Conservation (phyloP, 2,329 filamentous ascomycete genomes). For the Fusarium irregulare region DNA sequence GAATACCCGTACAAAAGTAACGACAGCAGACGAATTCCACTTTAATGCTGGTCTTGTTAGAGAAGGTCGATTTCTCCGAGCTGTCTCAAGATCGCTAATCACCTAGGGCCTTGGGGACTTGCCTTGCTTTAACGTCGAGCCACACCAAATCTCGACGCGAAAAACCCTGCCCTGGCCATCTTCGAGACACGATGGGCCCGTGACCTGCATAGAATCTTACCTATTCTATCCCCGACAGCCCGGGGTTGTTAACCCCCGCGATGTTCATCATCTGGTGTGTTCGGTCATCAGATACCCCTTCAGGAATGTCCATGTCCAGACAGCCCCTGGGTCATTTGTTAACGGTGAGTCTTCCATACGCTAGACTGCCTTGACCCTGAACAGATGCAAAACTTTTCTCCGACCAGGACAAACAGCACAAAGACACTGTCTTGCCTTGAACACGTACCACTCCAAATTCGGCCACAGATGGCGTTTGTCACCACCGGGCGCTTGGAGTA, state of each 20-base stretch:
- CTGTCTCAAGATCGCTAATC: slow-evolving; percentile 18
- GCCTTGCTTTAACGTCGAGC: slow-evolving; percentile 20
- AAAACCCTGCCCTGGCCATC: slow-evolving; percentile 27
- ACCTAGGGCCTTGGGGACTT: background rate
- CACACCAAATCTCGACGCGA: slow-evolving; percentile 45
- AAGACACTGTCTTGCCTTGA: background rate
- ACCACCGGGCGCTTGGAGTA: slow-evolving; percentile 31
- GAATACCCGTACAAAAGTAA: slow-evolving; percentile 6
- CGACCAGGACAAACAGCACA: slow-evolving; percentile 9
- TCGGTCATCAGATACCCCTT: slow-evolving; percentile 38
- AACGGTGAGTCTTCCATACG: slow-evolving; percentile 17
- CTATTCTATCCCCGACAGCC: slow-evolving; percentile 31
- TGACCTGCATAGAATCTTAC: slow-evolving; percentile 34
- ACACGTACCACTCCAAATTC: slow-evolving; percentile 11
- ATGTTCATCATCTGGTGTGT: slow-evolving; percentile 31
- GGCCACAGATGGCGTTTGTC: slow-evolving; percentile 14
- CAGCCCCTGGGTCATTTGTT: slow-evolving; percentile 28
- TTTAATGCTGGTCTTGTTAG: slow-evolving; percentile 24
- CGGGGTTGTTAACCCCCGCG: slow-evolving; percentile 31
- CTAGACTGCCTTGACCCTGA: background rate
- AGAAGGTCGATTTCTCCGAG: slow-evolving; percentile 31
- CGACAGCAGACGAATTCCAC: slow-evolving; percentile 8
- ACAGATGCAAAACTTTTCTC: slow-evolving; percentile 18
- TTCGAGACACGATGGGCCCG: slow-evolving; percentile 41
- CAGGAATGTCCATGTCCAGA: slow-evolving; percentile 39